Base-by-base conservation (phyloP, 2,329 filamentous ascomycete genomes). In the Aspergillus jensenii region DNA sequence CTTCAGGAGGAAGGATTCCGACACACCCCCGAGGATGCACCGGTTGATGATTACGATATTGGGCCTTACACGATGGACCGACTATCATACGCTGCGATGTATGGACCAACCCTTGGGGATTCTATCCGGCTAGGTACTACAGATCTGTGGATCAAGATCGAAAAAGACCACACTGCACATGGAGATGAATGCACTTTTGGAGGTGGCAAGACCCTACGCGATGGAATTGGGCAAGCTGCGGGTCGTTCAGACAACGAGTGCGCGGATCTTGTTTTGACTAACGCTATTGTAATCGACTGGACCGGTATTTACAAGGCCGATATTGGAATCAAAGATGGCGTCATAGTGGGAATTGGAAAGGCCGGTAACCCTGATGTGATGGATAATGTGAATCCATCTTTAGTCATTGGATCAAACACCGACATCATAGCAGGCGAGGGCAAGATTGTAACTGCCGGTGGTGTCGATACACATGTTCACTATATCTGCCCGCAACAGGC, bases 301-400 rank as follows among this genome's bases (percentile, higher is more conserved):
- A 89, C 84, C 1, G 93, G 93, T 48, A 96, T 98, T 69, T 96
- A 91, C 81, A 98, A 98, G 78, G 93, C 93, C 6, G 93, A 98
- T 73, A 96, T 98, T 71, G 93, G 93, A 27, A 87, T 98, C 73
- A 96, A 96, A 75, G 77, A 92, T 65, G 93, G 93, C 2, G 72
- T 89, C 40, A 97, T 98, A 68, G 87, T 88, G 25, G 93, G 87
- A 0, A 93, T 98, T 65, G 93, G 93, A 59, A 97, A 98, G 76
- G 91, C 93, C 15, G 93, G 93, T 17, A 98, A 97, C 69, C 93
- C 93, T n/a, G 93, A 98, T 75, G 86, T 96, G 47, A 97, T 97
- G 93, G 89, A 95, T 35, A 90, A 90, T 4, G 91, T 98, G 6
- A 81, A 88, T 59, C 81, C 86, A 0, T 82, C 87, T 56, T 86